A percentile compares a stretch with the other conserved stretches of the same genome.
phyloP scores from a whole-genome alignment of 208 protist genomes.

The Leishmania lainsoni region DNA sequence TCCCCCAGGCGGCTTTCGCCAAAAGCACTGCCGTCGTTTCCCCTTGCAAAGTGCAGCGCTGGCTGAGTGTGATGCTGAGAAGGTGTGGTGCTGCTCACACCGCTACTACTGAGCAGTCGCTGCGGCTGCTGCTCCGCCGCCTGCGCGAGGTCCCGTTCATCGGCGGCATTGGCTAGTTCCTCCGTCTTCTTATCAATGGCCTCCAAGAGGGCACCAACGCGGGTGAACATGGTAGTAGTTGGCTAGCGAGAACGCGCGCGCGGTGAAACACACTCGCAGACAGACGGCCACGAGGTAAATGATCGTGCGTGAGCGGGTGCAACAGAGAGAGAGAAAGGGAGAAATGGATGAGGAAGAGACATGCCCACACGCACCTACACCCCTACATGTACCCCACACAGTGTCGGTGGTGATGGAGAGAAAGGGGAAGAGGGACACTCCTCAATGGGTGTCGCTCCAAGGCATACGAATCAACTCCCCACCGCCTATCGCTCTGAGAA shows the following conservation, averaged over 20 bases:
- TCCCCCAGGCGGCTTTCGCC: background rate
- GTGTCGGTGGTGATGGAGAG: background rate
- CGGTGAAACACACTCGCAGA: background rate
- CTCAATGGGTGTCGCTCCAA: background rate
- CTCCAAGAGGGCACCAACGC: slow-evolving; percentile 36
- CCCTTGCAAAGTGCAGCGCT: background rate
- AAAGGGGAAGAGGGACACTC: background rate
- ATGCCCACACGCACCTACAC: slow-evolving; percentile 1
- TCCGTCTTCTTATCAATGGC: slow-evolving; percentile 50
- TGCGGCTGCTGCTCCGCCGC: slow-evolving; percentile 6
- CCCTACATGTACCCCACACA: background rate
- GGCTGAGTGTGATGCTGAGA: background rate
- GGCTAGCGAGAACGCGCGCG: background rate
- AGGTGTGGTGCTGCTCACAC: background rate
- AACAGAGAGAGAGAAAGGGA: background rate
- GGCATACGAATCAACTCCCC: background rate
- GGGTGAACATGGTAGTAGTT: slow-evolving; percentile 20
- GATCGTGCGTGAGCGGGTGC: background rate
- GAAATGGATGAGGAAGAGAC: background rate
- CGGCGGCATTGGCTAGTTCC: slow-evolving; percentile 28
- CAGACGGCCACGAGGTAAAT: background rate
- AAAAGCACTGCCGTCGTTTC: background rate
- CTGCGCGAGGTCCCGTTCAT: slow-evolving; percentile 20
- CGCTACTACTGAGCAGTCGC: slow-evolving; percentile 3
- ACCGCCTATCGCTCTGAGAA: background rate